Percentiles rank a stretch among this genome's conserved stretches.
These are phyloP conservation scores for Ganoderma lingzhi DNA, from an alignment of 1,284 basidiomycete species.

Conservation along the genomic window DNA sequence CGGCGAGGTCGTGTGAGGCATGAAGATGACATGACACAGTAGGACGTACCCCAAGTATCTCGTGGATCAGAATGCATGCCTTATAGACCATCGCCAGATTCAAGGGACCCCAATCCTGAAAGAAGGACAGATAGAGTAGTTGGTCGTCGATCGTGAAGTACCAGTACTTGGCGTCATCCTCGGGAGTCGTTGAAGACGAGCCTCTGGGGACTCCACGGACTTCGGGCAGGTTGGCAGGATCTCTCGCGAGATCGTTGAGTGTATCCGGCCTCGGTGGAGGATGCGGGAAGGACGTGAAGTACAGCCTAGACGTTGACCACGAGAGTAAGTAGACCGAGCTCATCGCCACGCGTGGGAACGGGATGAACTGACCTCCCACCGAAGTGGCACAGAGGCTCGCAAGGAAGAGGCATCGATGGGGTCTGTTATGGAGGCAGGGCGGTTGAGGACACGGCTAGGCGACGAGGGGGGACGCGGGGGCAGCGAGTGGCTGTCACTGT, in stretches of 20 bases:
- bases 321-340: slow-evolving; percentile 23
- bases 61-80: slow-evolving; percentile 92
- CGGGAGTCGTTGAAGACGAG: slow-evolving; percentile 67
- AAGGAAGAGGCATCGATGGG: slow-evolving; percentile 50
- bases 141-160: slow-evolving; percentile 93
- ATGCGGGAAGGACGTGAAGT: slow-evolving; percentile 82
- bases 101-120: slow-evolving; percentile 94
- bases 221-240: slow-evolving; percentile 60
- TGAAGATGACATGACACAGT: slow-evolving; percentile 31
- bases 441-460: slow-evolving; percentile 18
- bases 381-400: slow-evolving; percentile 81
- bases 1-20: slow-evolving; percentile 15
- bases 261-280: slow-evolving; percentile 69
- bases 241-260: slow-evolving; percentile 65
- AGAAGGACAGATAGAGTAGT: slow-evolving; percentile 93
- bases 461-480: slow-evolving; percentile 24
- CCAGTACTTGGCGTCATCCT: slow-evolving; percentile 78
- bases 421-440: slow-evolving; percentile 2
- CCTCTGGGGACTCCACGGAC: slow-evolving; percentile 65
- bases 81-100: slow-evolving; percentile 94
- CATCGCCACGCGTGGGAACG: slow-evolving; percentile 19
- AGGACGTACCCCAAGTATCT: slow-evolving; percentile 78
- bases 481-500: slow-evolving; percentile 23
- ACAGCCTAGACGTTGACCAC: slow-evolving; percentile 59
- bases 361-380: slow-evolving; percentile 63